Conservation (phyloP, 768 basidiomycete species). For the Sporobolomyces roseus region DNA sequence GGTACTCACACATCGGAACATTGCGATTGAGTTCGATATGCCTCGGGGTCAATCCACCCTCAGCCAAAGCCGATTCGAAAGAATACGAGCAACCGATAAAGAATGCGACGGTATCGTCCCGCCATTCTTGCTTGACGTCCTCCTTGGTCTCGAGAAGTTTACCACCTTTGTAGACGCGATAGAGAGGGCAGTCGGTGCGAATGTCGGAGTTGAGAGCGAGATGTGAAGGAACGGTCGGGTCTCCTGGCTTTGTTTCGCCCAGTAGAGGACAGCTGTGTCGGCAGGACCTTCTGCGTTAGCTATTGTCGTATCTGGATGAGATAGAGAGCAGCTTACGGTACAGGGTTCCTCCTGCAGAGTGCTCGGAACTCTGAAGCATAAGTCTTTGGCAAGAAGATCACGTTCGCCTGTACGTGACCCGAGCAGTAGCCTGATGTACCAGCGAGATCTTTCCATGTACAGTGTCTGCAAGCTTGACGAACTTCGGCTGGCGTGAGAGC, state of each 20-base stretch:
- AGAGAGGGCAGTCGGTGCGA: conserved; percentile 41
- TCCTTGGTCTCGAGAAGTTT: conserved; percentile 32
- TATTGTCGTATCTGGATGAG: not conserved
- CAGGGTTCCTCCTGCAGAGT: conserved; percentile 46
- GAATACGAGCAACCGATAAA: conserved; percentile 46
- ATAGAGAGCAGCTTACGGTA: conserved; percentile 26
- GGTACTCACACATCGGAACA: conserved; percentile 43
- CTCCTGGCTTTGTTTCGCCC: conserved; percentile 43
- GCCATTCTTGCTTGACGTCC: conserved; percentile 41
- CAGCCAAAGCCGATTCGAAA: conserved; percentile 44
- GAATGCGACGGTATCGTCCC: conserved; percentile 43
- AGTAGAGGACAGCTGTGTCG: conserved; percentile 41
- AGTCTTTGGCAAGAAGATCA: conserved; percentile 42
- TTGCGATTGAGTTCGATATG: conserved; percentile 41
- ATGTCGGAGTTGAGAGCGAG: conserved; percentile 44
- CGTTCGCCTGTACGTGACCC: conserved; percentile 44
- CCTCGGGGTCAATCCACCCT: conserved; percentile 33
- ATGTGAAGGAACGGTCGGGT: conserved; percentile 37
- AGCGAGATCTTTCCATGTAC: conserved; percentile 15
- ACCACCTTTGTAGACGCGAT: conserved; percentile 37
- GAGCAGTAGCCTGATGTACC: conserved; percentile 34
- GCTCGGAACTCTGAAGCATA: conserved; percentile 45
- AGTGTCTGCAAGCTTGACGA: conserved; percentile 30
- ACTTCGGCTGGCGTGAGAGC: conserved; percentile 19
- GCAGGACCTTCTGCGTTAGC: not conserved